Percentiles rank a stretch among this genome's conserved stretches.
phyloP scores from a whole-genome alignment of 192 early-diverging fungal species.

The Backusella westeae region DNA sequence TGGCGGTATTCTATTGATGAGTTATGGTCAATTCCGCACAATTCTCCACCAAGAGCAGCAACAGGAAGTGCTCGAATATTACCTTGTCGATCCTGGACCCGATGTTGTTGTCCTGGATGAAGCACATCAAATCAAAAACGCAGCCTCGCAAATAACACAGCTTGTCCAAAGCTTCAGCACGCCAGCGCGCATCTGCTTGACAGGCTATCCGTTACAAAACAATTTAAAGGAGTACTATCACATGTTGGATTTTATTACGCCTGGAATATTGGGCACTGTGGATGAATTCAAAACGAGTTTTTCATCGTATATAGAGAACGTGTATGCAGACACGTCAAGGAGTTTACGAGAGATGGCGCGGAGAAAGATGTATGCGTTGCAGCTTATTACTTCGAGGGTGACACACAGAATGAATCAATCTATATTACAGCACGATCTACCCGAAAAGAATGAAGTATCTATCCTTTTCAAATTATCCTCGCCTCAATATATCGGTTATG shows the following conservation, averaged over 20 bases:
- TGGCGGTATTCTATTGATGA: conserved; percentile 70
- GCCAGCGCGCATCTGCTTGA: conserved; percentile 65
- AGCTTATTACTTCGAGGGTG: conserved; percentile 56
- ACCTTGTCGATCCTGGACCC: conserved; percentile 63
- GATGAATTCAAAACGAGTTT: conserved; percentile 56
- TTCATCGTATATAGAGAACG: conserved; percentile 58
- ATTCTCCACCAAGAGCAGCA: conserved; percentile 18
- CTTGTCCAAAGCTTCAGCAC: conserved; percentile 48
- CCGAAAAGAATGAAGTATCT: conserved; percentile 69
- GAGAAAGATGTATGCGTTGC: conserved; percentile 50
- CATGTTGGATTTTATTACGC: conserved; percentile 75
- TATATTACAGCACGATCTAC: conserved; percentile 56
- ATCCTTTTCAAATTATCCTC: conserved; percentile 60
- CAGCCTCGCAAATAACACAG: background rate
- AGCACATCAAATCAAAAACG: conserved; percentile 74
- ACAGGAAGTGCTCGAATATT: conserved; percentile 18
- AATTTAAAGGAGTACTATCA: conserved; percentile 75
- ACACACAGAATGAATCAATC: conserved; percentile 44
- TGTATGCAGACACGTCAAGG: conserved; percentile 50
- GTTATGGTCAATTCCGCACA: conserved; percentile 60
- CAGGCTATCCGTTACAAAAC: conserved; percentile 87
- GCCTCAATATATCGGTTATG: conserved; percentile 59
- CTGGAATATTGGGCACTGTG: conserved; percentile 57
- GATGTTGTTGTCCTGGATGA: conserved; percentile 79
- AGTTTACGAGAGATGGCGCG: conserved; percentile 16